Conservation (phyloP, 2,329 filamentous ascomycete genomes). For the Cryphonectria radicalis region DNA sequence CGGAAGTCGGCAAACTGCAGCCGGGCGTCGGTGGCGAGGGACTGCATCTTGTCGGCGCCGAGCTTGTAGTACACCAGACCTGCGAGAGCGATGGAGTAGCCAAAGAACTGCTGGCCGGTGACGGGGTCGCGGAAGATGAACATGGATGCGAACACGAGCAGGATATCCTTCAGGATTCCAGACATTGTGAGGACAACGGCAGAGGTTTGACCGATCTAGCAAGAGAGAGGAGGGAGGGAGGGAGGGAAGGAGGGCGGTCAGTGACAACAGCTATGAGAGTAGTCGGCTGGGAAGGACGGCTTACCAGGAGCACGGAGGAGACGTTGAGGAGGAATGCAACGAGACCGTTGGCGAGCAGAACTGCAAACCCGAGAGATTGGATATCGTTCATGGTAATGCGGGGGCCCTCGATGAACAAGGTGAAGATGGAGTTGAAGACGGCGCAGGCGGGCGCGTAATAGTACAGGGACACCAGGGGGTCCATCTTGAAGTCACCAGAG, state of each 20-base stretch:
- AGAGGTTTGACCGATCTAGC: constrained; percentile 70
- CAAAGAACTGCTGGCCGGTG: constrained; percentile 67
- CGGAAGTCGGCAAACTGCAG: constrained; percentile 28
- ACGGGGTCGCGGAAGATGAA: constrained; percentile 69
- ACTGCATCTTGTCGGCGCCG: constrained; percentile 26
- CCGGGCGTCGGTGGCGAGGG: constrained; percentile 27
- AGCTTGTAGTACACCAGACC: constrained; percentile 38
- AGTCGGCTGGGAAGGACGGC: constrained; percentile 35
- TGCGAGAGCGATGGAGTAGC: constrained; percentile 64
- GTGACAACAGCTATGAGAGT: background rate
- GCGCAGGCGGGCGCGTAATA: constrained; percentile 82
- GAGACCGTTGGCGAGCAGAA: constrained; percentile 71
- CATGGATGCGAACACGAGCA: constrained; percentile 70
- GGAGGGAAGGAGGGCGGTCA: background rate
- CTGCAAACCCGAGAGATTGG: constrained; percentile 69
- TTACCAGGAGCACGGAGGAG: constrained; percentile 78
- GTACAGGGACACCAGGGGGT: constrained; percentile 79
- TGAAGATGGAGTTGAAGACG: constrained; percentile 74
- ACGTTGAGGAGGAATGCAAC: constrained; percentile 78
- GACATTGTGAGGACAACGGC: constrained; percentile 73
- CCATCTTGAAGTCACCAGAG: constrained; percentile 83
- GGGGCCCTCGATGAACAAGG: constrained; percentile 71
- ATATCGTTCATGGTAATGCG: constrained; percentile 67
- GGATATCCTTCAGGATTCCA: constrained; percentile 74
- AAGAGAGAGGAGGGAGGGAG: no score